phyloP scores from a whole-genome alignment of 1,284 basidiomycete genomes.

The Grifola frondosa region DNA sequence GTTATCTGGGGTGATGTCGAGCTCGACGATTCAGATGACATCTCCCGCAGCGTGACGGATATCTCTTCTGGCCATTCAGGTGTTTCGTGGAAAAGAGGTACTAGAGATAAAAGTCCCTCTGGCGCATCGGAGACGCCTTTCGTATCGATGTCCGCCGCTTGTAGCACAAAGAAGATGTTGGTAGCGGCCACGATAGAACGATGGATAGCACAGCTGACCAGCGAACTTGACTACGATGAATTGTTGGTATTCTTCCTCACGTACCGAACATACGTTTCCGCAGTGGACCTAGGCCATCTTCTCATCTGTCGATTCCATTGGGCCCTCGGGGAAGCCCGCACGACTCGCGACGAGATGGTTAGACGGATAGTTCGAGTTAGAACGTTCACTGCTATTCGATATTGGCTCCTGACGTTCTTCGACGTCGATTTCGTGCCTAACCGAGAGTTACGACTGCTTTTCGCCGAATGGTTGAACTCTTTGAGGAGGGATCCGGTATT shows the following conservation, averaged over 20 bases:
- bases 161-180: conserved; percentile 50
- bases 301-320: conserved; percentile 85
- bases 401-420: conserved; percentile 87
- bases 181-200: conserved; percentile 87
- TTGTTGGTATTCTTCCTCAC: conserved; percentile 86
- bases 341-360: conserved; percentile 59
- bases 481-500: conserved; percentile 67
- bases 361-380: conserved; percentile 78
- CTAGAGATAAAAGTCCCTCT: conserved; percentile 21
- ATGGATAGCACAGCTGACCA: conserved; percentile 87
- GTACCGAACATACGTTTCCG: conserved; percentile 78
- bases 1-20: conserved; percentile 80
- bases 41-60: conserved; percentile 49
- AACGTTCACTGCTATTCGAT: conserved; percentile 83
- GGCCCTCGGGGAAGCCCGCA: conserved; percentile 63
- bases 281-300: conserved; percentile 74
- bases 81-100: conserved; percentile 36
- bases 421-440: conserved; percentile 83
- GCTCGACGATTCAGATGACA: conserved; percentile 40
- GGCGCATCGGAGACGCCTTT: conserved; percentile 33
- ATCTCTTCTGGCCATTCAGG: conserved; percentile 41
- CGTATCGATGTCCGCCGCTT: conserved; percentile 28
- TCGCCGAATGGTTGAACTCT: conserved; percentile 81
- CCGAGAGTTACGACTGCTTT: conserved; percentile 65
- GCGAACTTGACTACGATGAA: conserved; percentile 79